Evolutionary conservation across 2,329 filamentous ascomycete species (phyloP).

Genomic region (Diaporthe humulicola): DNA sequence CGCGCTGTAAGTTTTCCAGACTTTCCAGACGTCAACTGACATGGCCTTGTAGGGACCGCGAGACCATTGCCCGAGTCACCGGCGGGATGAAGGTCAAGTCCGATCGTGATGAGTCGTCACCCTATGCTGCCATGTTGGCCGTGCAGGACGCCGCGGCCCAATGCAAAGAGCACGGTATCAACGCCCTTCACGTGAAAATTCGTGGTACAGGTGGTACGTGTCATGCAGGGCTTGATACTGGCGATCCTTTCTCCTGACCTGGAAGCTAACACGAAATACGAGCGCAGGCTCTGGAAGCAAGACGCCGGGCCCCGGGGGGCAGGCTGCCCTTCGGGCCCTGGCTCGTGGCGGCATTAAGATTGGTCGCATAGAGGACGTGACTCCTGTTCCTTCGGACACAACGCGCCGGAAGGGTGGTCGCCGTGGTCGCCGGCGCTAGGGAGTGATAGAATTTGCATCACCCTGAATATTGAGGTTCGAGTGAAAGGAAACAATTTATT

Average conservation of each 20-base stretch:
- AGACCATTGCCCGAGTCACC: constrained; percentile 99
- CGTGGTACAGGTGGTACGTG: constrained; percentile 93
- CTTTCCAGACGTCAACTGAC: not conserved
- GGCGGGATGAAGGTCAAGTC: constrained; percentile 99
- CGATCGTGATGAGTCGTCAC: constrained; percentile 99
- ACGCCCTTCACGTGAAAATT: constrained; percentile 99
- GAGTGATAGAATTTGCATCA: too few relatives aligned
- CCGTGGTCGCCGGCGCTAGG: constrained; percentile 87
- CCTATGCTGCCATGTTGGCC: constrained; percentile 99
- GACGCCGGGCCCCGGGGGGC: constrained; percentile 98
- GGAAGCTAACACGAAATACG: too few relatives aligned
- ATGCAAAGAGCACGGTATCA: constrained; percentile 80
- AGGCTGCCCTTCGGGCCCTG: constrained; percentile 98
- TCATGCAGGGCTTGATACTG: not conserved
- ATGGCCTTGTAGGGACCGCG: constrained; percentile 73
- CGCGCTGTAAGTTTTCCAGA: too few relatives aligned
- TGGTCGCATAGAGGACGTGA: constrained; percentile 99
- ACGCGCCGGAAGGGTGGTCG: constrained; percentile 99
- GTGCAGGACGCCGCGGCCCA: constrained; percentile 96
- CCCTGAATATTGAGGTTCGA: too few relatives aligned
- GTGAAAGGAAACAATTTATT: too few relatives aligned
- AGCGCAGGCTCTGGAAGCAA: constrained; percentile 63
- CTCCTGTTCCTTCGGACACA: constrained; percentile 98
- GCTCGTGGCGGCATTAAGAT: constrained; percentile 99
- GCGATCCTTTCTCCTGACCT: too few relatives aligned